Evolutionary conservation across 495 filamentous ascomycete species (phyloP), one percentile per base, ranked within the genome.

Genomic region (Xylaria flabelliformis): DNA sequence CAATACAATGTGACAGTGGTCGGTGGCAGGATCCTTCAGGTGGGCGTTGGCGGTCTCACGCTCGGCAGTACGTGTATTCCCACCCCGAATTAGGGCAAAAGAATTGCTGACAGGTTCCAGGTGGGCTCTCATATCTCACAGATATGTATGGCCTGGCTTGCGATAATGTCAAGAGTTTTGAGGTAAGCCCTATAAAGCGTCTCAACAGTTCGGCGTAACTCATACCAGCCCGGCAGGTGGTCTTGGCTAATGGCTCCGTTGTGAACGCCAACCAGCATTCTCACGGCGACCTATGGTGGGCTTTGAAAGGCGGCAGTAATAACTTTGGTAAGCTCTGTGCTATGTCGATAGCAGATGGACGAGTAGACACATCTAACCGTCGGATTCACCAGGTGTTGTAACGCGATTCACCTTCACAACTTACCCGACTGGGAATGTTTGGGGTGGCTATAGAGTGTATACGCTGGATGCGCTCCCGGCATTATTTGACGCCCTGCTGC

Each of bases 141-240:
- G 82, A 84, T 32, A 81, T 88, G 61, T 87, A 88, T 69, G 88
- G 88, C 17, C 85, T 86, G 79, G 86, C 83, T 2, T 87, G 85
- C 21, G 86, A 86, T 71, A 87, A 87, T 29, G 84, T 88, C 3
- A 70, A 84, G 53, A 84, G 86, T 58, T 89, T 81, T 70, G 86
- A 90, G 73, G 70, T 82, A 69, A 74, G 73, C 5, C 51, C 32
- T 32, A 46, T 41, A 13, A 64, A 48, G 50, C 34, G 6, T 9
- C 44, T 13, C 53, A 41, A 36, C 50, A 42, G 24, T 26, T 24
- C 48, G 70, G 44, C 42, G 34, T 42, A 41, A 72, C 61, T 53
- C 39, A 62, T 26, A 26, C 5, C 5, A 65, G 55, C 56, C 36
- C 42, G 29, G 58, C 39, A 80, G 75, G 82, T 90, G 32, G 86